Evolutionary conservation across 768 basidiomycete genomes (phyloP), one percentile per base, ranked within the genome.

Genomic region (Rickenella mellea): DNA sequence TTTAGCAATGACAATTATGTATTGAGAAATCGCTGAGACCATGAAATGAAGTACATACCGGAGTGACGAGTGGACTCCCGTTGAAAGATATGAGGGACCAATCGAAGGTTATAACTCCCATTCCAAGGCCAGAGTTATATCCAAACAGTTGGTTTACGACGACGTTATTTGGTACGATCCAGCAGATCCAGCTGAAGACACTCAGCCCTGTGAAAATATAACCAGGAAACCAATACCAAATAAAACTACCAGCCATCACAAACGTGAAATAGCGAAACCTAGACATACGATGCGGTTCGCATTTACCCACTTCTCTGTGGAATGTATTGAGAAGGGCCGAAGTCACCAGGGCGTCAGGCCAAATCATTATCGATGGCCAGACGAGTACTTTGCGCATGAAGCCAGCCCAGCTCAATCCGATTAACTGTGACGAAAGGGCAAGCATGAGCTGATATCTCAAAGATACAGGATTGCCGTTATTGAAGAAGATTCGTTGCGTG

Each of bases 271-370:
- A 92, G 40, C 74, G 74, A 58, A 85, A 76, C 26, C 91, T 75
- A 21, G 78, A 76, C 49, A 91, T 78, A 54, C 88, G 86, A 26
- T 75, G 76, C 17, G 62, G 67, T 27, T 87, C 80, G 26, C 68
- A 61, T 55, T 73, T 74, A 43, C 79, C 79, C 61, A 74, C 82
- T 49, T 74, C 74, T 51, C 75, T 76, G 67, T 92, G 88, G 33
- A 92, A 75, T 9, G 89, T 88, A 63, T 90, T 91, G 70, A 90
- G 83, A 22, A 91, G 70, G 12, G 87, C 85, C 15, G 77, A 80
- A 57, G 80, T 85, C 55, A 88, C 84, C 52, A 91, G 68, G 29
- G 85, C 82, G 39, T 81, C 80, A 14, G 88, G 88, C 85, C 87
- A 91, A 60, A 91, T 83, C 85, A 89, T 89, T 61, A 78, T 83